Conservation (phyloP, 2,329 filamentous ascomycete species). For the Colletotrichum sp. region DNA sequence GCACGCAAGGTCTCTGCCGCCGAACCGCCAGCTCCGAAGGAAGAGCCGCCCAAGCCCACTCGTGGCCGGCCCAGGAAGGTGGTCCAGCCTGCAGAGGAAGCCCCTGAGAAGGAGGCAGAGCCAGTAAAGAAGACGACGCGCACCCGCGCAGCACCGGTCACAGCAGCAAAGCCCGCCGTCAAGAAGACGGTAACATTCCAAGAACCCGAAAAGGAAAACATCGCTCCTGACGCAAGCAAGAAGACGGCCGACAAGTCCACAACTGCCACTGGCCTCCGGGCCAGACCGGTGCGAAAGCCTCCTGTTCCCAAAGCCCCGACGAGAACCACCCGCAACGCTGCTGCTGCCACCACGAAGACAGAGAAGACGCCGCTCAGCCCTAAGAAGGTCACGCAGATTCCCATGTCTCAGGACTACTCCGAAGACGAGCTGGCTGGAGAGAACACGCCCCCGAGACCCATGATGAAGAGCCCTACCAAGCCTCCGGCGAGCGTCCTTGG, state of each 20-base stretch:
- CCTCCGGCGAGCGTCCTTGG: conserved; percentile 38
- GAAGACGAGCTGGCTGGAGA: conserved; percentile 66
- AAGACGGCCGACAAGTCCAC: conserved; percentile 34
- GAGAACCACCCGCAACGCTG: conserved; percentile 28
- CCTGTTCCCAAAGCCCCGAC: conserved; percentile 30
- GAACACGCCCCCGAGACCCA: conserved; percentile 53
- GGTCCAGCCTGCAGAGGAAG: conserved; percentile 21
- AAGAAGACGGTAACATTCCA: conserved; percentile 71
- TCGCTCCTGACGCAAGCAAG: conserved; percentile 45
- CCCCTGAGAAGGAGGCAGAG: conserved; percentile 29
- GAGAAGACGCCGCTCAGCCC: conserved; percentile 63
- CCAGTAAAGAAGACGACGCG: conserved; percentile 27
- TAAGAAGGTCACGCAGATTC: conserved; percentile 68
- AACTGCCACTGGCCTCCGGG: conserved; percentile 38
- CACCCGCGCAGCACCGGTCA: conserved; percentile 27
- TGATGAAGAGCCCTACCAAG: conserved; percentile 63
- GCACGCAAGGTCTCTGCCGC: conserved; percentile 30
- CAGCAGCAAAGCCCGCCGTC: conserved; percentile 45
- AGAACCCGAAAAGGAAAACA: conserved; percentile 69
- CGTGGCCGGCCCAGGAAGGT: conserved; percentile 51
- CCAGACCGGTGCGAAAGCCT: conserved; percentile 52
- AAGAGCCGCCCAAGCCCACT: conserved; percentile 36
- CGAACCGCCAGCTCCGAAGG: conserved; percentile 22
- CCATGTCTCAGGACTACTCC: conserved; percentile 52
- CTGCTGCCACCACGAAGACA: conserved; percentile 32